Conservation (phyloP, 1,284 basidiomycete species). For the Xerocomus amazonicus region DNA sequence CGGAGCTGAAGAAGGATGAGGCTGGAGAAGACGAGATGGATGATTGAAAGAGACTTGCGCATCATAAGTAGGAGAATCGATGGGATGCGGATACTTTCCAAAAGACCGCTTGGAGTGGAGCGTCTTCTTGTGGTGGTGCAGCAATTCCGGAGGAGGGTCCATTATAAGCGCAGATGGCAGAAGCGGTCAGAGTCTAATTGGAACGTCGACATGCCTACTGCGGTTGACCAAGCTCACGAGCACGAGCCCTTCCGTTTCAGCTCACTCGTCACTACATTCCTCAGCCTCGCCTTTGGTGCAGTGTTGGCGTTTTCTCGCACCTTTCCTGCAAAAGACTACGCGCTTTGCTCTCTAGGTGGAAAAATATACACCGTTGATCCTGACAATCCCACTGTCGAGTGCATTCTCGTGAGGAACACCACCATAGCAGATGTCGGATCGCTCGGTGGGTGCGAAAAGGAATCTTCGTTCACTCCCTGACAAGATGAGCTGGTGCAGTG, state of each 20-base stretch:
- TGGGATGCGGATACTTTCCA: constrained; percentile 50
- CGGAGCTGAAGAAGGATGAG: constrained; percentile 44
- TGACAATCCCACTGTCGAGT: constrained; percentile 50
- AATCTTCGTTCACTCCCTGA: constrained; percentile 5
- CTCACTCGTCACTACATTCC: neutral
- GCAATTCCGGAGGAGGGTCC: constrained; percentile 27
- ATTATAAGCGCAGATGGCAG: constrained; percentile 12
- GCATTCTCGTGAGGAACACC: constrained; percentile 60
- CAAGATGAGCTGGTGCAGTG: constrained; percentile 9
- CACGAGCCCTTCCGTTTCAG: neutral
- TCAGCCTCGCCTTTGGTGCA: constrained; percentile 18
- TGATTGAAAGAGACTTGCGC: constrained; percentile 41
- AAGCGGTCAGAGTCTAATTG: neutral
- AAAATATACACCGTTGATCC: constrained; percentile 57
- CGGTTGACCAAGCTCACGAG: neutral
- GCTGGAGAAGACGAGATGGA: neutral
- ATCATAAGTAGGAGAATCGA: constrained; percentile 75
- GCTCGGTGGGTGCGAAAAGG: constrained; percentile 40
- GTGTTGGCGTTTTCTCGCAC: constrained; percentile 6
- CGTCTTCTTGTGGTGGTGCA: constrained; percentile 39
- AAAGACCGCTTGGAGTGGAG: constrained; percentile 66
- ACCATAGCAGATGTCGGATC: constrained; percentile 56
- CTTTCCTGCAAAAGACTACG: constrained; percentile 31
- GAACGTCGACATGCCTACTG: neutral
- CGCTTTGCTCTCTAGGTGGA: constrained; percentile 42